A percentile compares a stretch with the other conserved stretches of the same genome.
Evolutionary conservation across 495 filamentous ascomycete genomes (phyloP).

Genomic region (Penicillium roqueforti): DNA sequence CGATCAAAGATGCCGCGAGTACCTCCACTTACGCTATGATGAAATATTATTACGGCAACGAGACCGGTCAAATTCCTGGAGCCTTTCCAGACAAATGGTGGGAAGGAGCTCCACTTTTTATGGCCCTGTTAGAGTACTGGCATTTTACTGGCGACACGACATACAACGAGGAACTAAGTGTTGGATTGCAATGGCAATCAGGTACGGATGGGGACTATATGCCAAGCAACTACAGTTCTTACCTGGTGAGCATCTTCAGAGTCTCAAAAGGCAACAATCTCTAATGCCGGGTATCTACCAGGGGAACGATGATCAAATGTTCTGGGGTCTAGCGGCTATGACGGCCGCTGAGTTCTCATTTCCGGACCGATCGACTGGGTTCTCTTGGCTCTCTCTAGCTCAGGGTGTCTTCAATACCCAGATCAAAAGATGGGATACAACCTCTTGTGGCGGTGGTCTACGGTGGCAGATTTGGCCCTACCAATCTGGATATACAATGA

Average conservation of each 20-base stretch:
- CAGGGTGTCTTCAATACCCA: constrained; percentile 78
- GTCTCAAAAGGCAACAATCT: not conserved
- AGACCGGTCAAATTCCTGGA: constrained; percentile 58
- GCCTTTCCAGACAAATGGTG: constrained; percentile 64
- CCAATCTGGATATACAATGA: constrained; percentile 57
- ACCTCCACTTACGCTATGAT: constrained; percentile 61
- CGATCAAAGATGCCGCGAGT: constrained; percentile 59
- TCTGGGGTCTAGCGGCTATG: constrained; percentile 56
- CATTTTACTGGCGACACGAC: constrained; percentile 52
- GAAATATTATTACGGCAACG: constrained; percentile 62
- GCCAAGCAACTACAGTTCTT: constrained; percentile 39
- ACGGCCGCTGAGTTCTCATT: constrained; percentile 50
- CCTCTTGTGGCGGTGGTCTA: constrained; percentile 48
- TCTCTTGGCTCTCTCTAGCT: constrained; percentile 68
- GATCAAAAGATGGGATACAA: constrained; percentile 49
- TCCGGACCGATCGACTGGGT: constrained; percentile 44
- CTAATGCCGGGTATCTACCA: constrained; percentile 6
- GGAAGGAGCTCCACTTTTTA: constrained; percentile 66
- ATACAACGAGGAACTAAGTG: constrained; percentile 49
- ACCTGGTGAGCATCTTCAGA: constrained; percentile 23
- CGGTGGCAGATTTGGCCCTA: constrained; percentile 54
- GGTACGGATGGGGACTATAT: constrained; percentile 48
- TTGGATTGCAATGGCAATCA: constrained; percentile 48
- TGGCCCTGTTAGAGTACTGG: constrained; percentile 50
- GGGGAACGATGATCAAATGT: constrained; percentile 57